phyloP scores from a whole-genome alignment of 1,284 basidiomycete genomes.

The Cutaneotrichosporon sp. region DNA sequence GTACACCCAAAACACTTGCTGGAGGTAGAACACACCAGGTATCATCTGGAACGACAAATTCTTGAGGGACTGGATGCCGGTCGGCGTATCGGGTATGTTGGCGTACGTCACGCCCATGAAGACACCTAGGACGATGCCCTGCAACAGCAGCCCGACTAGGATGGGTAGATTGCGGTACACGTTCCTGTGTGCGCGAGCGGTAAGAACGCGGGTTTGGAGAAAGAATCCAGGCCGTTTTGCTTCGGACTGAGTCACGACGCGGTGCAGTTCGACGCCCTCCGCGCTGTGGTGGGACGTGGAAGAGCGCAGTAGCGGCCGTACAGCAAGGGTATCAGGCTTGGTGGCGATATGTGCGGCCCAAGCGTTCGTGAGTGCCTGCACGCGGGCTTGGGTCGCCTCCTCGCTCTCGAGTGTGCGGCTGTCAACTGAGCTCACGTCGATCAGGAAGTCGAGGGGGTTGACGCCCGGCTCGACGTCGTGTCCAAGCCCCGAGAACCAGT shows the following conservation, averaged over 20 bases:
- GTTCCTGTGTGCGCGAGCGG: slow-evolving; percentile 45
- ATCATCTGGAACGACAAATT: slow-evolving; percentile 48
- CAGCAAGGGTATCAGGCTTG: neutral
- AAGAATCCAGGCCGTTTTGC: slow-evolving; percentile 40
- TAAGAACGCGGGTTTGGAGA: slow-evolving; percentile 47
- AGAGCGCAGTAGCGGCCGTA: neutral
- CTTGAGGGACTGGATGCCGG: slow-evolving; percentile 55
- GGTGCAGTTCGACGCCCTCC: slow-evolving; percentile 14
- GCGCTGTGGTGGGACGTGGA: neutral
- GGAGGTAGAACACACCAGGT: slow-evolving; percentile 50
- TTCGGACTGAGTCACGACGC: slow-evolving; percentile 1
- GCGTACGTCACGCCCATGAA: slow-evolving; percentile 38
- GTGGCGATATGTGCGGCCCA: slow-evolving; percentile 30
- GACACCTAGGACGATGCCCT: slow-evolving; percentile 47
- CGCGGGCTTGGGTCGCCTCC: slow-evolving; percentile 38
- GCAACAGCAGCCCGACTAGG: slow-evolving; percentile 44
- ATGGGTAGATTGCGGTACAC: slow-evolving; percentile 51
- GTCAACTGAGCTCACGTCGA: slow-evolving; percentile 57
- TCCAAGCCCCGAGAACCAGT: slow-evolving; percentile 54
- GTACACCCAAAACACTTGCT: slow-evolving; percentile 51
- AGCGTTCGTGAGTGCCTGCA: slow-evolving; percentile 37
- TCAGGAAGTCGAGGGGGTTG: slow-evolving; percentile 57
- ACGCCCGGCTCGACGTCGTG: slow-evolving; percentile 44
- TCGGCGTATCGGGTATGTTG: slow-evolving; percentile 46
- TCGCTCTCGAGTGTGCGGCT: slow-evolving; percentile 54